Evolutionary conservation across 768 basidiomycete species (phyloP).

Genomic region (Serendipita sp.): DNA sequence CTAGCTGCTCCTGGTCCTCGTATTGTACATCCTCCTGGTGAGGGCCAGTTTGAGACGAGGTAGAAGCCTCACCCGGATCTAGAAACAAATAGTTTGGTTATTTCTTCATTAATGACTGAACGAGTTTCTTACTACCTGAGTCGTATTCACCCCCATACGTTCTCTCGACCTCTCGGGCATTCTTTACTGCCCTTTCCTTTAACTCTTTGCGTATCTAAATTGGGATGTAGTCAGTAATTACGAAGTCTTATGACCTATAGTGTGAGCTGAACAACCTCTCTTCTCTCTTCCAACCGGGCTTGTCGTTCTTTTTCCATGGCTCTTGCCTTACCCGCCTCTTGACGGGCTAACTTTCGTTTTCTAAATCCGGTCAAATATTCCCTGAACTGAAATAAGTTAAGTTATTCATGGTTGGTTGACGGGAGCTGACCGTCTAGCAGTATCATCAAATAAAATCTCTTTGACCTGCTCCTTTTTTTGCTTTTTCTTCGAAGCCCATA

Average conservation of each 20-base stretch:
- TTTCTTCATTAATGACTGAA: not conserved
- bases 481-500: slow-evolving; percentile 50
- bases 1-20: slow-evolving; percentile 68
- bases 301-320: slow-evolving; percentile 65
- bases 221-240: not conserved
- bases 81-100: not conserved
- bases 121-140: slow-evolving; percentile 1
- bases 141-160: slow-evolving; percentile 23
- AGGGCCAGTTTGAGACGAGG: not conserved
- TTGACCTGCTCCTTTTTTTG: slow-evolving; percentile 53
- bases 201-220: slow-evolving; percentile 60
- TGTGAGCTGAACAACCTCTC: slow-evolving; percentile 41
- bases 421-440: slow-evolving; percentile 47
- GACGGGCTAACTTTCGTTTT: slow-evolving; percentile 76
- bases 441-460: slow-evolving; percentile 75
- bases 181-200: slow-evolving; percentile 59
- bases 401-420: not conserved
- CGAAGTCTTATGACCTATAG: not conserved
- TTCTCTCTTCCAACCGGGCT: slow-evolving; percentile 53
- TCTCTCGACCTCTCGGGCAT: slow-evolving; percentile 59
- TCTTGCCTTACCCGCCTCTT: slow-evolving; percentile 56
- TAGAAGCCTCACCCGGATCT: not conserved
- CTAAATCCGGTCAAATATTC: slow-evolving; percentile 89
- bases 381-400: slow-evolving; percentile 25
- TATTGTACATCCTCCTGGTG: slow-evolving; percentile 34